Base-by-base conservation (phyloP, 257 asterid genomes). In the Henckelia pumila region DNA sequence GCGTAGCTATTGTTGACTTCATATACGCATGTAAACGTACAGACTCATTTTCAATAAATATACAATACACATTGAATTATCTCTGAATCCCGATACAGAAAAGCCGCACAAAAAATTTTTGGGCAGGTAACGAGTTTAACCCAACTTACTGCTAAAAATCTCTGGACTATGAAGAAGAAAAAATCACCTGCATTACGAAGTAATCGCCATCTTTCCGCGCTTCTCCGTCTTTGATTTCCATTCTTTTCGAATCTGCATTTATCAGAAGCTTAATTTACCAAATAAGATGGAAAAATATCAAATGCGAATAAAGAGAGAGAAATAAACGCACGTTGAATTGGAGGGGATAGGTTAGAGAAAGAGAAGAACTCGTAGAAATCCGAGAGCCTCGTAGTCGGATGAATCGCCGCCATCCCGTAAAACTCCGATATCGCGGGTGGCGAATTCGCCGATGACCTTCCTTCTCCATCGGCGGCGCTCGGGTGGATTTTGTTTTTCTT, bases 341-440 rank as follows among this genome's bases (percentile, higher is more conserved):
- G 99, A 22, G 99, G 83, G 50, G 95, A 58, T 56, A 94, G 85
- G 73, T 91, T 84, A 61, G 98, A 78, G 73, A 94, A 77, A 55
- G 91, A 85, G 88, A 94, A 87, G 84, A 94, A 94, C 74, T 91
- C 99, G 63, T 91, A 94, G 84, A 94, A 94, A 68, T 94, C 96
- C 64, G 98, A 91, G 16, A 94, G 90, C 89, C 87, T 91, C 83
- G 99, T 98, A 61, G 85, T 83, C 71, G 96, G 94, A 64, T 94
- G 98, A 53, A 94, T 94, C 77, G 98, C 99, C 89, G 80, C 87
- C 99, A 94, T 94, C 56, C 89, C 96, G 73, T 85, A 81, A 68
- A 83, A 82, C 67, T 80, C 89, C 16, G 86, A 79, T 21, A 79
- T 71, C 68, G 81, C 79, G 77, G 89, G 76, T 57, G 82, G 69